Conservation (phyloP, 192 early-diverging fungal genomes). For the Coemansia sp. region DNA sequence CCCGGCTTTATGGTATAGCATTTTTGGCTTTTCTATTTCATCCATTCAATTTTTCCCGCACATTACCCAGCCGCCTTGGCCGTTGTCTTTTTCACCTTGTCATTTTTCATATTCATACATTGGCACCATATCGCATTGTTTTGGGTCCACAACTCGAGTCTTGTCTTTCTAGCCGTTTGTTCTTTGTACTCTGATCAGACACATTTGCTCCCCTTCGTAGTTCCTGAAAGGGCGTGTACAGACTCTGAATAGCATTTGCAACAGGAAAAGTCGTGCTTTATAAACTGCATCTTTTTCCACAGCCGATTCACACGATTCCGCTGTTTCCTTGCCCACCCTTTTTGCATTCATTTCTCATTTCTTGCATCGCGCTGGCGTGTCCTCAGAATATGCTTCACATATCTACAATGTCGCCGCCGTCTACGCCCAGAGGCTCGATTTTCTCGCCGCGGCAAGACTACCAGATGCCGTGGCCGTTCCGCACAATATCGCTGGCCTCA, state of each 20-base stretch:
- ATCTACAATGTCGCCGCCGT: conserved; percentile 31
- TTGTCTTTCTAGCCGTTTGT: background rate
- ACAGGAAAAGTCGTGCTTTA: background rate
- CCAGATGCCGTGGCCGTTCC: conserved; percentile 18
- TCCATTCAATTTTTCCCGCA: background rate
- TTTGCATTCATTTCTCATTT: background rate
- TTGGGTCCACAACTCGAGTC: background rate
- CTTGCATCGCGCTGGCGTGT: background rate
- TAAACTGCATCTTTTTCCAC: background rate
- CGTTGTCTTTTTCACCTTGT: background rate
- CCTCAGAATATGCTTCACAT: conserved; percentile 28
- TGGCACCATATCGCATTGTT: background rate
- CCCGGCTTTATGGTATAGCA: background rate
- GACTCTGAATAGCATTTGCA: background rate
- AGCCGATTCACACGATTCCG: background rate
- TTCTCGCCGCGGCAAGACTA: conserved; percentile 28
- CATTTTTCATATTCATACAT: conserved; percentile 2
- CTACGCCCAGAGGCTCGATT: conserved; percentile 31
- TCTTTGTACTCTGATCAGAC: background rate
- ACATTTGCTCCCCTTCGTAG: background rate
- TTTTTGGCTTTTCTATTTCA: background rate
- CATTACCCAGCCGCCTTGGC: background rate
- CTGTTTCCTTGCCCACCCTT: background rate
- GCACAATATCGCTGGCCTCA: conserved; percentile 22
- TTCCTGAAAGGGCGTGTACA: background rate